Base-by-base conservation (phyloP, 805 yeast species). In the Pichia ethanolica region DNA sequence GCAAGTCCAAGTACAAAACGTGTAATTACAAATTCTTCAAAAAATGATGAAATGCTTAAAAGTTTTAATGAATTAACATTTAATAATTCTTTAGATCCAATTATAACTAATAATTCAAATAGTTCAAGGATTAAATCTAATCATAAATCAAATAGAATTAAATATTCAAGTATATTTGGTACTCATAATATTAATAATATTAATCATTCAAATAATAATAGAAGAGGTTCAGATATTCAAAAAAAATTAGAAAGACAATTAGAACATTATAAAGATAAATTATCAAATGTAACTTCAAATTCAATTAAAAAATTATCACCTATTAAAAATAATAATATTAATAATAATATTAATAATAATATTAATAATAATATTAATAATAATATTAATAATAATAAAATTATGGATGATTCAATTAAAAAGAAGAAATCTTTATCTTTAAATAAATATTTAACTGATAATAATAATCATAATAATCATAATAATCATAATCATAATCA, bases 31-130 rank as follows among this genome's bases (percentile, higher is more conserved):
- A 60, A 30, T 52, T 56, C 45, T 54, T 51, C 47, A 5, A 53
- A 45, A 47, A 53, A 53, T 30, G 54, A 56, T 55, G 60, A 64
- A 50, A 58, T 66, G 50, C 53, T 70, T 45, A 58, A 64, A 55
- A 59, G 70, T n/a, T 65, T 66, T 45, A 67, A 65, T 47, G 68
- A 63, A 26, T 47, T 67, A 40, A 60, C 67, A 26, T 65, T 65
- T 45, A 43, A 42, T 30, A 37, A 38, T 41, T 45, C 44, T 7
- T 30, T 30, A 30, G 32, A 30, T 30, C 32, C 32, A 30, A 30
- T 7, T 7, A 9, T 33, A 39, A 32, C 8, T 11, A 44, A 30
- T 13, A 27, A 7, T 4, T 12, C 26, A 39, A 25, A 12, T 11
- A 42, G 5, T 42, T 6, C n/a, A 5, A 27, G 12, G 4, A 27